A percentile compares a stretch with the other conserved stretches of the same genome.
Conservation (phyloP, 2,329 filamentous ascomycete genomes). For the Fusarium multiceps region DNA sequence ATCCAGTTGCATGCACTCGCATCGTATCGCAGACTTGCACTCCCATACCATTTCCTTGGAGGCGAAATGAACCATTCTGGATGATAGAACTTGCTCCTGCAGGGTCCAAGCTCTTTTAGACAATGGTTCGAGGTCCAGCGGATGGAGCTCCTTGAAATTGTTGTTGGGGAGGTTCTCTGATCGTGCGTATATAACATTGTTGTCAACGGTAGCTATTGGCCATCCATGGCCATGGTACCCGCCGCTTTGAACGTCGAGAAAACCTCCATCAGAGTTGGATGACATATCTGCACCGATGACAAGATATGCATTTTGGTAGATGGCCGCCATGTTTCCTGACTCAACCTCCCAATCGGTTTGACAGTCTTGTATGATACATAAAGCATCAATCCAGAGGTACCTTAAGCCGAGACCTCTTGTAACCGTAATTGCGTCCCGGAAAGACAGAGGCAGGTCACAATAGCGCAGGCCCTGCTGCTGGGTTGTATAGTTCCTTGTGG, state of each 20-base stretch:
- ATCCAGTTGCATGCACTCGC: not conserved
- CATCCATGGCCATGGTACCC: not conserved
- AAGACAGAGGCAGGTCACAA: too few species aligned
- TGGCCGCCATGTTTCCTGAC: not conserved
- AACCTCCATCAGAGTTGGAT: not conserved
- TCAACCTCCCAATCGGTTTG: not conserved
- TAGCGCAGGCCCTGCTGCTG: too few species aligned
- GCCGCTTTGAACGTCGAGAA: not conserved
- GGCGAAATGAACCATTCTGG: not conserved
- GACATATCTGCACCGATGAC: not conserved
- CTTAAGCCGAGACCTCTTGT: not conserved
- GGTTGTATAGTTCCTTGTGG: too few species aligned
- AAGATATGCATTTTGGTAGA: not conserved
- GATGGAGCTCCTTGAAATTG: not conserved
- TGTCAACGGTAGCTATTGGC: not conserved
- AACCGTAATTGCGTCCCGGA: accelerated
- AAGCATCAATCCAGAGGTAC: not conserved
- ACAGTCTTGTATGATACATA: not conserved
- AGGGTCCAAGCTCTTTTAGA: not conserved
- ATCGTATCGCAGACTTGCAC: not conserved
- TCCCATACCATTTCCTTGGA: not conserved
- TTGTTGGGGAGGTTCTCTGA: not conserved
- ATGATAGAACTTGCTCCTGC: not conserved
- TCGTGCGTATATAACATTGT: not conserved
- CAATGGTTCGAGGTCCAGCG: not conserved